These are phyloP conservation scores for Penicillium sp. DNA, from an alignment of 2,329 filamentous ascomycete species.

Conservation along the genomic window DNA sequence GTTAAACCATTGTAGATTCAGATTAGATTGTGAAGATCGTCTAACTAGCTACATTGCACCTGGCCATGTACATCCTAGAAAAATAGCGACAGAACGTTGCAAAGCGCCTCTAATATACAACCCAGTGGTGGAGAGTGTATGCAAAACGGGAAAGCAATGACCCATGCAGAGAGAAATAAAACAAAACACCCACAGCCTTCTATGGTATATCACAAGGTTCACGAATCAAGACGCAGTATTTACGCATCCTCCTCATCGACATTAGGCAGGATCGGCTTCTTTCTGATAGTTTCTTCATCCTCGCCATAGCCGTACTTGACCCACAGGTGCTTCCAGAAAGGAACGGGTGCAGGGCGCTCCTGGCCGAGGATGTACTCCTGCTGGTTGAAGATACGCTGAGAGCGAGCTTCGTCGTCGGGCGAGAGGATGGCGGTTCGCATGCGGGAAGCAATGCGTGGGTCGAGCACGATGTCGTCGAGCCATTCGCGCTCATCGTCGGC, in stretches of 20 bases:
- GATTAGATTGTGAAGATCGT: neutral
- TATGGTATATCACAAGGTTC: constrained; percentile 18
- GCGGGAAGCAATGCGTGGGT: constrained; percentile 67
- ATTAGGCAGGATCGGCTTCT: constrained; percentile 42
- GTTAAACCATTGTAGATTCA: neutral
- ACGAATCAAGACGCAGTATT: neutral
- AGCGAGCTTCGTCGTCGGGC: constrained; percentile 65
- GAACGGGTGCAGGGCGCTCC: constrained; percentile 36
- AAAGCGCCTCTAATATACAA: constrained; percentile 25
- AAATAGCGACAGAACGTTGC: constrained; percentile 1
- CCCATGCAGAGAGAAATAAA: constrained; percentile 8
- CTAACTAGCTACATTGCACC: neutral
- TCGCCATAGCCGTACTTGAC: constrained; percentile 41
- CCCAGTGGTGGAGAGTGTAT: constrained; percentile 21
- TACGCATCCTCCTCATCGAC: constrained; percentile 32
- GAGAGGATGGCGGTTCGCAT: constrained; percentile 75
- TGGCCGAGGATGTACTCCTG: constrained; percentile 67
- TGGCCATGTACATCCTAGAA: constrained; percentile 11
- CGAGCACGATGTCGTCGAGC: constrained; percentile 68
- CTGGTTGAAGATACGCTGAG: constrained; percentile 57
- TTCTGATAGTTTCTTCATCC: constrained; percentile 36
- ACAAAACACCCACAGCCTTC: constrained; percentile 20
- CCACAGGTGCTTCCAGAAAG: constrained; percentile 40
- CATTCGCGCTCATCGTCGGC: constrained; percentile 66
- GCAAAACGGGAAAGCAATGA: constrained; percentile 19